Evolutionary conservation across 208 protist genomes (phyloP), one percentile per base, ranked within the genome.

Genomic region (Wallacemonas sp.): DNA sequence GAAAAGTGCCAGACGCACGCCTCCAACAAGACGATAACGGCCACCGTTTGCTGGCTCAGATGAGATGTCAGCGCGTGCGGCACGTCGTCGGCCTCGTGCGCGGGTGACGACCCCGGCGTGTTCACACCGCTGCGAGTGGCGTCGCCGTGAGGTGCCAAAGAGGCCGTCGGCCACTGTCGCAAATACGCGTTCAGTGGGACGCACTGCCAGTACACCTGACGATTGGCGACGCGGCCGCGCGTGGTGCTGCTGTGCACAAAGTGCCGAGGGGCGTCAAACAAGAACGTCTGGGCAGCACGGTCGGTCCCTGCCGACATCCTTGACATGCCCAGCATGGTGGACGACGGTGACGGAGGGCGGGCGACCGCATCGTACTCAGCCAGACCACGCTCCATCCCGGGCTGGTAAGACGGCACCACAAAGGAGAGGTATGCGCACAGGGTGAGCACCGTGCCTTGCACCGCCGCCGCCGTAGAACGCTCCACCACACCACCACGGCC

Each of bases 1-100:
- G 61, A 61, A 42, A 84, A 88, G 55, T 62, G 84, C 1, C 72
- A 29, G 55, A 71, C 78, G 41, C 69, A 50, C 4, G 68, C 33
- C 49, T 48, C 44, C 39, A 75, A 61, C 3, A 81, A 44, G 0
- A 87, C 52, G 25, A 87, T 46, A 12, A 87, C 79, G 0, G 55
- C 71, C 2, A 87, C 75, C 16, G 29, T 29, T 2, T 26, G 32
- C 28, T 41, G 52, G 4, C 10, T 4, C n/a, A 59, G 52, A 20
- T 23, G 3, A 14, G 36, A 41, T 14, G 36, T 14, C 10, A 41
- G 36, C 14, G 36, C 10, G 10, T 41, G 36, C 36, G 36, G 36
- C 0, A 55, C 7, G 20, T 31, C 48, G 8, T 3, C n/a, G 48
- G 48, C 48, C 48, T n/a, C n/a, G n/a, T n/a, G n/a, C n/a, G n/a